Evolutionary conservation across 345 rosid genomes (phyloP).

Genomic region (Bretschneidera sinensis): DNA sequence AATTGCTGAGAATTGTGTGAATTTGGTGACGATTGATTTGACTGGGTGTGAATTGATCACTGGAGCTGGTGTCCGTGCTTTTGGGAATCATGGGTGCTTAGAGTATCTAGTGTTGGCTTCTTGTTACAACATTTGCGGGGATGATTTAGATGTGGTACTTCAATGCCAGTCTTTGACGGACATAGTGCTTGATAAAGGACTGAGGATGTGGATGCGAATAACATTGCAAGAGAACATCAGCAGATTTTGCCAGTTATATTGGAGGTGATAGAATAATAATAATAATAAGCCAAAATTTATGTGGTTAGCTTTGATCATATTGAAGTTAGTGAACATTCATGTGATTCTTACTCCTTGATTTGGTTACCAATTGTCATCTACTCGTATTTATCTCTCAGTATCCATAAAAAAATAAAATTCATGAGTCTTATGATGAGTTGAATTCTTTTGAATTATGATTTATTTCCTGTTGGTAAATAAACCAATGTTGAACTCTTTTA

Average conservation of each 20-base stretch:
- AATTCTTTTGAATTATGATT: too few species aligned
- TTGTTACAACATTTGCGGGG: conserved; percentile 18
- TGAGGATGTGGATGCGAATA: conserved; percentile 30
- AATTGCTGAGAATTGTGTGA: conserved; percentile 27
- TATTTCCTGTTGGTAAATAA: too few species aligned
- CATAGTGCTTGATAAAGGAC: conserved; percentile 31
- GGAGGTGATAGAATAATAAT: conserved; percentile 28
- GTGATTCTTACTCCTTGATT: too few species aligned
- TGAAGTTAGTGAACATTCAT: too few species aligned
- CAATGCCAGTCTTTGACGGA: conserved; percentile 25
- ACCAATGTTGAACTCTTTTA: too few species aligned
- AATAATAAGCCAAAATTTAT: too few species aligned
- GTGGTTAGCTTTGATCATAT: too few species aligned
- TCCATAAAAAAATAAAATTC: too few species aligned
- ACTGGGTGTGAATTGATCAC: conserved; percentile 41
- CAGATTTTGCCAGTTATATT: conserved; percentile 23
- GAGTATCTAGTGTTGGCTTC: conserved; percentile 32
- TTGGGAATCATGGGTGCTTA: conserved; percentile 25
- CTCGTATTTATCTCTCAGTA: too few species aligned
- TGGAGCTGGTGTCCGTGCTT: conserved; percentile 31
- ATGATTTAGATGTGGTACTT: conserved; percentile 23
- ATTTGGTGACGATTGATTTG: conserved; percentile 31
- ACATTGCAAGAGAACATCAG: conserved; percentile 19
- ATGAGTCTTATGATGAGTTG: too few species aligned
- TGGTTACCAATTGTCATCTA: too few species aligned